phyloP scores from a whole-genome alignment of 306 rosid genomes.

The Leucaena leucocephala region DNA sequence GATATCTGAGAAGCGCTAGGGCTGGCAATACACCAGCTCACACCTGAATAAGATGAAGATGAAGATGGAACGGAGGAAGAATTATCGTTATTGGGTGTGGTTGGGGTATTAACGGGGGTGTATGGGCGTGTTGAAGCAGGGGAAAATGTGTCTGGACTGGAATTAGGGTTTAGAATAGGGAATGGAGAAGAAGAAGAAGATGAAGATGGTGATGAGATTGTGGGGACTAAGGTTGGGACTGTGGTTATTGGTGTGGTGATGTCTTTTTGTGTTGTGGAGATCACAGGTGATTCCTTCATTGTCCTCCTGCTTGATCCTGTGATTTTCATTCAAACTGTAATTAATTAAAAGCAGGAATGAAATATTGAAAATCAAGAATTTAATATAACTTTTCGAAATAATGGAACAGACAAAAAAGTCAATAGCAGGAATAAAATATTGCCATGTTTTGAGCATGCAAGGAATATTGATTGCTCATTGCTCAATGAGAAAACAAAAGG shows the following conservation, averaged over 20 bases:
- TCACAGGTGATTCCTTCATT: conserved; percentile 34
- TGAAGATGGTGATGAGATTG: conserved; percentile 28
- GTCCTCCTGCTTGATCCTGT: conserved; percentile 51
- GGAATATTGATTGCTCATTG: background rate
- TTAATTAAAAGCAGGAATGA: conserved; percentile 1
- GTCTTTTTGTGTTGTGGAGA: conserved; percentile 51
- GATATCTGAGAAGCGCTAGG: conserved; percentile 57
- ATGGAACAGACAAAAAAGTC: background rate
- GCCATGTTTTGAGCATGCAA: background rate
- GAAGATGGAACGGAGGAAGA: background rate
- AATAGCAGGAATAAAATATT: background rate
- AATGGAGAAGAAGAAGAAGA: background rate
- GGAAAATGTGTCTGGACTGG: conserved; percentile 60
- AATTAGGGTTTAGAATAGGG: conserved; percentile 59
- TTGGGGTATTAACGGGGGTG: background rate
- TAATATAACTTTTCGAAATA: background rate
- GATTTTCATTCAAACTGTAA: conserved; percentile 26
- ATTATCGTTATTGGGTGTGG: background rate
- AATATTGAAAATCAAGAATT: background rate
- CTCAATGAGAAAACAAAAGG: conserved; percentile 36
- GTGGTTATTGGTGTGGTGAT: conserved; percentile 82
- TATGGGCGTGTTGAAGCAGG: conserved; percentile 57
- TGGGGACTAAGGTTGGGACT: conserved; percentile 57
- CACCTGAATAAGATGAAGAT: conserved; percentile 32
- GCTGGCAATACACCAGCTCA: conserved; percentile 80